Base-by-base conservation (phyloP, 1,139 yeast genomes). In the Blastobotrys elegans region DNA sequence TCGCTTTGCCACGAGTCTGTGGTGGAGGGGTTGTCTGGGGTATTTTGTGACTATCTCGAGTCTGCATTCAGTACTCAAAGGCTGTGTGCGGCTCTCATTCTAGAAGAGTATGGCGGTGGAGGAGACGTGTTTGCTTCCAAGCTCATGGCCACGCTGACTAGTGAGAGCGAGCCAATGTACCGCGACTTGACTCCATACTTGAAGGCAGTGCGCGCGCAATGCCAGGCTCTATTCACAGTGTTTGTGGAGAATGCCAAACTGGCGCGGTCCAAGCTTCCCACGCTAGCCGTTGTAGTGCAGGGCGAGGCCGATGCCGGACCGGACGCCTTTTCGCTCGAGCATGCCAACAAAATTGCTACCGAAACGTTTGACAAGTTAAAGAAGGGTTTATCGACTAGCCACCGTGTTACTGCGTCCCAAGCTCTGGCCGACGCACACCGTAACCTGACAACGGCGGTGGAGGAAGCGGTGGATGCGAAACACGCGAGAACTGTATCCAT, bases 271-370 rank as follows among this genome's bases (percentile, higher is more conserved):
- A 87, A 85, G 63, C 67, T 89, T 13, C 97, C 97, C 0, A 85
- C 80, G 50, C 67, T 94, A 30, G 95, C 98, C 0, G 82, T 88
- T 4, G 82, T 90, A 16, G 96, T 90, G 3, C 94, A 88, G 64
- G 98, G 98, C 31, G 98, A 92, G 62, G 74, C 82, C 1, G 96
- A 87, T 53, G 96, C 97, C 3, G 97, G 97, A 1, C 90, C 96
- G 0, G 90, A 84, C 56, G 97, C 97, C 0, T 94, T 94, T 66
- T 79, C 88, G 10, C 65, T 92, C 42, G 84, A 77, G 37, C 79
- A 79, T 56, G 97, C 97, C 0, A 84, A 84, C 51, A 77, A 78
- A 55, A 76, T 90, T 7, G 72, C 83, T 29, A 71, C 72, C 44
- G 88, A 82, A 44, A 77, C 81, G 4, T 88, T 79, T 63, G 79